A percentile compares a stretch with the other conserved stretches of the same genome.
Evolutionary conservation across 2,329 filamentous ascomycete species (phyloP).

Genomic region (Phialophora tarda): DNA sequence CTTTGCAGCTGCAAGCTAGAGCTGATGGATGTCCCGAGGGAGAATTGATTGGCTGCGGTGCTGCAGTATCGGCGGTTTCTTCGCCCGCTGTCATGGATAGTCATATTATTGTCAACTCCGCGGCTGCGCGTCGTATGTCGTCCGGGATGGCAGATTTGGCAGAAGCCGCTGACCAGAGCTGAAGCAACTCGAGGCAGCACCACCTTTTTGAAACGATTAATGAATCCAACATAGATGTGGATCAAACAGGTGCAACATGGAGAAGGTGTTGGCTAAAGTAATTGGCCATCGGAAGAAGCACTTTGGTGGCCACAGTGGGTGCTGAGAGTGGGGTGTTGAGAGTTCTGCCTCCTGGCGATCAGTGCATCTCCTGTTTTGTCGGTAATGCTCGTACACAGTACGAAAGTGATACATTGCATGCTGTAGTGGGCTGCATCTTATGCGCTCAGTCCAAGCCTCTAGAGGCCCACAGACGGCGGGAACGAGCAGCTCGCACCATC

Average conservation of each 20-base stretch:
- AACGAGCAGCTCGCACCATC: background rate
- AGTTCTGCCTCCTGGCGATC: background rate
- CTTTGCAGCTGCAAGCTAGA: slow-evolving; percentile 19
- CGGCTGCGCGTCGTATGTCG: background rate
- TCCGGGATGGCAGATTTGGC: background rate
- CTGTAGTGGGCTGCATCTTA: background rate
- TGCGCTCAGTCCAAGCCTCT: background rate
- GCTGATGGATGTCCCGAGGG: slow-evolving; percentile 4
- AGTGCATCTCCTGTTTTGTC: background rate
- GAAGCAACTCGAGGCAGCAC: background rate
- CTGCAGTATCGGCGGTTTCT: slow-evolving; percentile 9
- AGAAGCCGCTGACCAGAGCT: background rate
- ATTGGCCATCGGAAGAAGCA: background rate
- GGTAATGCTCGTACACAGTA: too few species aligned
- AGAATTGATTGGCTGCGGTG: slow-evolving; percentile 15
- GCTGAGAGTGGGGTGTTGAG: background rate
- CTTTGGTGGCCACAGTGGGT: background rate
- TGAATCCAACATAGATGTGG: background rate
- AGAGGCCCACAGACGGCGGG: background rate
- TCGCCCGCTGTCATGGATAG: background rate
- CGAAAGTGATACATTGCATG: too few species aligned
- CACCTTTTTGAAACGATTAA: background rate
- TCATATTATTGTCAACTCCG: background rate
- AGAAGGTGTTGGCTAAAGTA: background rate
- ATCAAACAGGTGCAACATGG: background rate